phyloP scores from a whole-genome alignment of 352 stramenopile genomes.

The Globisporangium megalacanthum region DNA sequence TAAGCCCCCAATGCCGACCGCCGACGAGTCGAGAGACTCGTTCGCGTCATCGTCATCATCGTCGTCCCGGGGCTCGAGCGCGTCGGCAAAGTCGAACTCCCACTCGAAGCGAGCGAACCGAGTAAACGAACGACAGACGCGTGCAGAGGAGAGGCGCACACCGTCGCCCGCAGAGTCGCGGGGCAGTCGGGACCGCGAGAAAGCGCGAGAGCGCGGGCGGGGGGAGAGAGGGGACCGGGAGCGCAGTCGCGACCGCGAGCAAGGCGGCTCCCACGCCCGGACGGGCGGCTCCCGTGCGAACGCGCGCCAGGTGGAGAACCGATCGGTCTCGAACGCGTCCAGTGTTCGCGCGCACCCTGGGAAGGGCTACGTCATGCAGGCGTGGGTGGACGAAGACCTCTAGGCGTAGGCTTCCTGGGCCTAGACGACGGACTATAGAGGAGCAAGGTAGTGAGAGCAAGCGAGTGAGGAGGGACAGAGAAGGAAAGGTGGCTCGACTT shows the following conservation, averaged over 20 bases:
- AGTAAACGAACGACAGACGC: conserved; percentile 3
- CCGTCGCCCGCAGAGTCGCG: conserved; percentile 24
- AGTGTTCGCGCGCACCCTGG: conserved; percentile 17
- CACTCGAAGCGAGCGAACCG: conserved; percentile 3
- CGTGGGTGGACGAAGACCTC: conserved; percentile 56
- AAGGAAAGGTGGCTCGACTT: neutral
- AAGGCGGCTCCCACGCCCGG: conserved; percentile 8
- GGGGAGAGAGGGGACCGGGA: conserved; percentile 13
- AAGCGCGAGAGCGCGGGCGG: conserved; percentile 20
- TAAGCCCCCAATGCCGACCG: neutral
- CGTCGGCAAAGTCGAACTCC: conserved; percentile 10
- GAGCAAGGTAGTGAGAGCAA: neutral
- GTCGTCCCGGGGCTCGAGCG: conserved; percentile 10
- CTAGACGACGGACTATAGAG: neutral
- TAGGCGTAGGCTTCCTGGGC: conserved; percentile 12
- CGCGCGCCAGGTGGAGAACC: conserved; percentile 13
- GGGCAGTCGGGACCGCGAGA: neutral
- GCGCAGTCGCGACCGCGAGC: conserved; percentile 7
- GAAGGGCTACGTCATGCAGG: conserved; percentile 62
- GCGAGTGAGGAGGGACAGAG: too few species aligned
- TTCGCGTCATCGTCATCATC: conserved; percentile 12
- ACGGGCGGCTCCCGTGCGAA: conserved; percentile 2
- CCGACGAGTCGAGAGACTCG: conserved; percentile 14
- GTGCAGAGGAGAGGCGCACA: conserved; percentile 17
- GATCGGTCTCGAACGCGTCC: conserved; percentile 6